phyloP scores from a whole-genome alignment of 2,329 filamentous ascomycete species.

The Penicillium frequentans region DNA sequence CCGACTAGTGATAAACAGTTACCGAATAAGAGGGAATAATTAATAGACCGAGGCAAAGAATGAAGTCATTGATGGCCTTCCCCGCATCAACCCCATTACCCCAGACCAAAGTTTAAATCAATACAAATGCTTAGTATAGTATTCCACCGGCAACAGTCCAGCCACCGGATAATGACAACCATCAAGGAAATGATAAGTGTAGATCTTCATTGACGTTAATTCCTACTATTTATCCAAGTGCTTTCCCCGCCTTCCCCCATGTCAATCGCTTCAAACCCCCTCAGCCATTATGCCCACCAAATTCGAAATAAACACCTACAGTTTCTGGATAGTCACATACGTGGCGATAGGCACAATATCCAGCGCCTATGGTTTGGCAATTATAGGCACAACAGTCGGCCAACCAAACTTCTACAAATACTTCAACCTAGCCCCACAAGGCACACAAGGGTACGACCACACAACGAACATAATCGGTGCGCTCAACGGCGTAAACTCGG shows the following conservation, averaged over 20 bases:
- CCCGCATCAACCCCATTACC: neutral
- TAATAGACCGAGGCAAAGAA: neutral
- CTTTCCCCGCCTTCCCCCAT: neutral
- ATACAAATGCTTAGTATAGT: neutral
- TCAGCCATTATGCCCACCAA: conserved; percentile 5
- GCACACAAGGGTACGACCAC: conserved; percentile 41
- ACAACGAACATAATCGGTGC: conserved; percentile 47
- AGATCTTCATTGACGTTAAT: neutral
- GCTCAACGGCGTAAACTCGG: conserved; percentile 48
- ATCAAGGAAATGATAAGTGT: neutral
- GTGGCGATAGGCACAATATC: conserved; percentile 36
- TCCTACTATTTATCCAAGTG: no score
- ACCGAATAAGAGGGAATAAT: neutral
- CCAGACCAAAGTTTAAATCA: neutral
- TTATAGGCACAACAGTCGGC: conserved; percentile 48
- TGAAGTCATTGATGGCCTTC: neutral
- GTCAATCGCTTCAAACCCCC: neutral
- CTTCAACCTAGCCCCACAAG: conserved; percentile 40
- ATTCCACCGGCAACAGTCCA: neutral
- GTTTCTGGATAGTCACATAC: conserved; percentile 33
- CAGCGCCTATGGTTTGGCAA: conserved; percentile 33
- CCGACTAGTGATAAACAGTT: neutral
- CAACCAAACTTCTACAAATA: conserved; percentile 48
- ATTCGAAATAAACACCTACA: conserved; percentile 29
- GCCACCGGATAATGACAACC: neutral